Conservation (phyloP, 805 yeast genomes). For the Saccharomycopsis babjevae region DNA sequence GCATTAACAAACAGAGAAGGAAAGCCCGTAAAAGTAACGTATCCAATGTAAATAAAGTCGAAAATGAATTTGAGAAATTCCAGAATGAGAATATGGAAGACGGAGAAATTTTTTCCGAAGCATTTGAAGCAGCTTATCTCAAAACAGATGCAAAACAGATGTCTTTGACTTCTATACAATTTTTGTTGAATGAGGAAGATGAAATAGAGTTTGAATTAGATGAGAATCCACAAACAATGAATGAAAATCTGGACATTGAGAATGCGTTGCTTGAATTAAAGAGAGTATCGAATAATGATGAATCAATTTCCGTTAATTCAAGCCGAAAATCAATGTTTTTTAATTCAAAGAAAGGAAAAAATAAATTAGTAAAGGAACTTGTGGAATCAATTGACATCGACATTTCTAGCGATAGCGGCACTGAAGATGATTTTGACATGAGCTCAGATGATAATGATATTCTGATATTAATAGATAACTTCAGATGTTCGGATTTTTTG, state of each 20-base stretch:
- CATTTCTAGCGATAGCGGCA: not conserved
- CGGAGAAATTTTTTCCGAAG: not conserved
- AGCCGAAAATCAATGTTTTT: not conserved
- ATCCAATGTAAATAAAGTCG: not conserved
- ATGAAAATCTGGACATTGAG: not conserved
- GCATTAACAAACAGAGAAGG: no score
- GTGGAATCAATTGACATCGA: not conserved
- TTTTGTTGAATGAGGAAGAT: not conserved
- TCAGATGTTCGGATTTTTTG: not conserved
- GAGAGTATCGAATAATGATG: not conserved
- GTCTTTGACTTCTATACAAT: not conserved
- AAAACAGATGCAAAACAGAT: not conserved
- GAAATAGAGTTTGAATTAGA: not conserved
- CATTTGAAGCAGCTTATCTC: not conserved
- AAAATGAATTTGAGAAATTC: not conserved
- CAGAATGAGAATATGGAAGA: not conserved
- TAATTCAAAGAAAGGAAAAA: not conserved
- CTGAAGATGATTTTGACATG: not conserved
- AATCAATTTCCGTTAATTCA: not conserved
- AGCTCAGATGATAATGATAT: not conserved
- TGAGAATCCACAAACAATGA: not conserved
- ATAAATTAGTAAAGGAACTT: not conserved
- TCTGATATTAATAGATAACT: not conserved
- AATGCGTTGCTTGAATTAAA: not conserved
- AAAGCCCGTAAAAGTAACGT: no score